Conservation (phyloP, 441 rosid genomes). For the Syzygium malaccense region DNA sequence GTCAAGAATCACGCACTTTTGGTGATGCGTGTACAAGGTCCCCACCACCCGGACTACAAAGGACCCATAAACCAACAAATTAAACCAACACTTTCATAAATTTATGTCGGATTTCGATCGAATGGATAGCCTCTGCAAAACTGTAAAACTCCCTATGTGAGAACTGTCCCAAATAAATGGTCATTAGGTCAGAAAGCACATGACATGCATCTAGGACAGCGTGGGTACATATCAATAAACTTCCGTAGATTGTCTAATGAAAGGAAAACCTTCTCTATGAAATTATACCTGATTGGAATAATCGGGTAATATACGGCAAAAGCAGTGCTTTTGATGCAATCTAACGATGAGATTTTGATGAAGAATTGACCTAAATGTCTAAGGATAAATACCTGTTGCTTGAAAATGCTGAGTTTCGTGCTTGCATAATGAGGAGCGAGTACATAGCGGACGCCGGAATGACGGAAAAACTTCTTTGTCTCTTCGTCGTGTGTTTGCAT, state of each 20-base stretch:
- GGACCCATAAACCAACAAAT: constrained; percentile 4
- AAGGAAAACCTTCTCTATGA: neutral
- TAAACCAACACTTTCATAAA: neutral
- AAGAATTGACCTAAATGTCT: neutral
- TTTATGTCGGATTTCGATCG: neutral
- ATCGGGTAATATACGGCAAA: neutral
- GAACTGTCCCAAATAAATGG: neutral
- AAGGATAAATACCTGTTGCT: constrained; percentile 52
- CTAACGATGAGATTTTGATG: neutral
- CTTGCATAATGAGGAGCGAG: constrained; percentile 71
- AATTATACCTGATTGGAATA: neutral
- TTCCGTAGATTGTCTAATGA: neutral
- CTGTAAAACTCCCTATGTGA: neutral
- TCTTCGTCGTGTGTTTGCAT: neutral
- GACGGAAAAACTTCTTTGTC: neutral
- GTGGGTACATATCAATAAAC: neutral
- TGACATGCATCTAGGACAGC: constrained; percentile 3
- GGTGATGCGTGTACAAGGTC: constrained; percentile 77
- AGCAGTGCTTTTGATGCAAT: neutral
- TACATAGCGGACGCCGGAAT: neutral
- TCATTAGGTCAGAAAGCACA: neutral
- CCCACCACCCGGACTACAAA: constrained; percentile 68
- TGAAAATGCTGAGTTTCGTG: constrained; percentile 63
- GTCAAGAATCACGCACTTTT: constrained; percentile 70
- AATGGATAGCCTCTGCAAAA: neutral